Conservation (phyloP, 805 yeast genomes). For the Ogataea pini region DNA sequence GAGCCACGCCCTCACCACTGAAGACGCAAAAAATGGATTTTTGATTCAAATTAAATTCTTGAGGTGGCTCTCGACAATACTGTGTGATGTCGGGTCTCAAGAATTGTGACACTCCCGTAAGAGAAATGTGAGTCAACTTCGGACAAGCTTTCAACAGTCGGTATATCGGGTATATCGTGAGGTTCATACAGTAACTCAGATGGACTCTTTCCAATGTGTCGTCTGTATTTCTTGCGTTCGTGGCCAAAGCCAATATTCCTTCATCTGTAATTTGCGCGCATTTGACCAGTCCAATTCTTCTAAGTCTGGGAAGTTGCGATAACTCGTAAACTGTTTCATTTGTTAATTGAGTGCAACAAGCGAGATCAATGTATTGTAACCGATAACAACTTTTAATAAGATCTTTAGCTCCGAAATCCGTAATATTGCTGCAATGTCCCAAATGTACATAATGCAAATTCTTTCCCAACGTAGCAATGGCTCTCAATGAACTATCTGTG, state of each 20-base stretch:
- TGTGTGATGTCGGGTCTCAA: slow-evolving; percentile 80
- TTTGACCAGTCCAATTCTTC: slow-evolving; percentile 92
- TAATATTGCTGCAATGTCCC: slow-evolving; percentile 90
- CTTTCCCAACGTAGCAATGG: slow-evolving; percentile 72
- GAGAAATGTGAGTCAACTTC: slow-evolving; percentile 80
- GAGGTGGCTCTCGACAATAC: slow-evolving; percentile 90
- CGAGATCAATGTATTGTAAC: slow-evolving; percentile 89
- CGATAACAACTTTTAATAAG: slow-evolving; percentile 78
- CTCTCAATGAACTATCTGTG: slow-evolving; percentile 76
- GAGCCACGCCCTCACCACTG: slow-evolving; percentile 83
- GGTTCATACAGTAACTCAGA: slow-evolving; percentile 82
- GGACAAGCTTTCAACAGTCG: slow-evolving; percentile 78
- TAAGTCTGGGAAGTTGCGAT: slow-evolving; percentile 72
- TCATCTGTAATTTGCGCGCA: slow-evolving; percentile 85
- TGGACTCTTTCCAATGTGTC: slow-evolving; percentile 92
- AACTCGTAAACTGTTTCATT: slow-evolving; percentile 77
- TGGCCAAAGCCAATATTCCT: slow-evolving; percentile 69
- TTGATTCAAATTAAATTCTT: slow-evolving; percentile 86
- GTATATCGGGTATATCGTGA: slow-evolving; percentile 77
- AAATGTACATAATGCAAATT: slow-evolving; percentile 86
- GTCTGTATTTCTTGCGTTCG: slow-evolving; percentile 53
- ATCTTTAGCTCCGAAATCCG: slow-evolving; percentile 81
- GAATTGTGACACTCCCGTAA: slow-evolving; percentile 92
- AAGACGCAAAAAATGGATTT: slow-evolving; percentile 87
- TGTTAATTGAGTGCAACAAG: slow-evolving; percentile 89